Base-by-base conservation (phyloP, 2,329 filamentous ascomycete species). In the Penicillium rolfsii region DNA sequence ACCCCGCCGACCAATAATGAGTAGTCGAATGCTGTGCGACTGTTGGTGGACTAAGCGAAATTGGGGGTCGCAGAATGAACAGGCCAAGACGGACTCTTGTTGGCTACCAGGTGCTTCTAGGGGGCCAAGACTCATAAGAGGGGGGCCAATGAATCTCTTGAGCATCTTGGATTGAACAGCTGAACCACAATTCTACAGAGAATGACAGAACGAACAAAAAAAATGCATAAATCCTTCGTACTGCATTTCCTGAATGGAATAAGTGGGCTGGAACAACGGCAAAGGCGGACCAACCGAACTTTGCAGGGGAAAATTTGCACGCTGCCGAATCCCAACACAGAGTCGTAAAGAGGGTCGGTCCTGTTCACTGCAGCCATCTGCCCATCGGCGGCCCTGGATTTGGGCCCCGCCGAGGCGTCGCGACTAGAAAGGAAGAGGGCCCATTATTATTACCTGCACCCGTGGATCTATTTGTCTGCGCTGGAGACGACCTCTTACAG, bases 11-110 rank as follows among this genome's bases (percentile, higher is more conserved):
- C 45, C 45, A 30, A 55, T 9, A 30, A 55, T 9, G 28, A 19
- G 48, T 45, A 59, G 58, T 60, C 55, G 55, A 33, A 43, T 14
- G 24, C 63, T 64, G 65, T 67, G 52, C 57, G 56, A 64, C 67
- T 63, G 59, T 61, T 60, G 65, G 57, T 69, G 61, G 69, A 30
- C 59, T 69, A 72, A 73, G 68, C 70, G 71, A 75, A 74, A 75
- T 75, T 75, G 64, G 64, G 64, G 66, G 60, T 58, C 40, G 63
- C 67, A 63, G 66, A 58, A 56, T 48, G 63, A 67, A 57, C 9
- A 40, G 67, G 67, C 69, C 69, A 61, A 59, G 54, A 45, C 16
- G 26, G 56, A 55, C 54, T 68, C 64, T 65, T 43, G 65, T 75
- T 75, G 72, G 71, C 55, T 60, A 38, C 54, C 56, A 38, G 55